Percentiles rank a stretch among this genome's conserved stretches.
Conservation (phyloP, 495 filamentous ascomycete species). For the Letharia lupina region DNA sequence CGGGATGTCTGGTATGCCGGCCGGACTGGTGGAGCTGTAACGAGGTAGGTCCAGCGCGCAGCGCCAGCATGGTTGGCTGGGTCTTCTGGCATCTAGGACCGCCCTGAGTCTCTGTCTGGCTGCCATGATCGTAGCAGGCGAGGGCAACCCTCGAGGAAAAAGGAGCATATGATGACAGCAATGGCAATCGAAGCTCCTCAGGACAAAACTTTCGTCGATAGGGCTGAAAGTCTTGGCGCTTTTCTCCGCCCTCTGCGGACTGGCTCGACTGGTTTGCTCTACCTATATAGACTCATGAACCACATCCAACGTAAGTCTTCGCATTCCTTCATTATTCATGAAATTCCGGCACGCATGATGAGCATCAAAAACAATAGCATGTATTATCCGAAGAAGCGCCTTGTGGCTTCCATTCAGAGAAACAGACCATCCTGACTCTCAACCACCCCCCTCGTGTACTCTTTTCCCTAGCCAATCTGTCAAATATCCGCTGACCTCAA, state of each 20-base stretch:
- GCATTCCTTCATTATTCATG: not conserved
- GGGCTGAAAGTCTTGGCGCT: slow-evolving; percentile 3
- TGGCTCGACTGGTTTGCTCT: not conserved
- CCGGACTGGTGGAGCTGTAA: not conserved
- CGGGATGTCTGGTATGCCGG: not conserved
- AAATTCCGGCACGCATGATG: slow-evolving; percentile 1
- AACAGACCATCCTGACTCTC: slow-evolving; percentile 14
- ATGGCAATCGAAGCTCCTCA: not conserved
- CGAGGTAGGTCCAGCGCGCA: slow-evolving; percentile 5
- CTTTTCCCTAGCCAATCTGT: slow-evolving; percentile 13
- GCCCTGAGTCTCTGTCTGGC: not conserved
- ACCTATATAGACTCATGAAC: not conserved
- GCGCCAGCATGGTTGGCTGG: slow-evolving; percentile 10
- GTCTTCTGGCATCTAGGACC: not conserved
- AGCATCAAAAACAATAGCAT: slow-evolving; percentile 43
- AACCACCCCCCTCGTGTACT: slow-evolving; percentile 16
- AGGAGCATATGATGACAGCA: not conserved
- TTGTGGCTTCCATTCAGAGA: slow-evolving; percentile 35
- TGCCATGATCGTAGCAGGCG: not conserved
- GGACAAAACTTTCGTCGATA: slow-evolving; percentile 1
- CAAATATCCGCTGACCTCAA: not conserved
- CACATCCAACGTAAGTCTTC: slow-evolving; percentile 4
- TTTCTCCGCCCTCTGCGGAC: not conserved
- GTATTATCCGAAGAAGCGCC: slow-evolving; percentile 56
- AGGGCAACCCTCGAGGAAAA: not conserved